Evolutionary conservation across 2,329 filamentous ascomycete genomes (phyloP).

Genomic region (Westerdykella aurantiaca): DNA sequence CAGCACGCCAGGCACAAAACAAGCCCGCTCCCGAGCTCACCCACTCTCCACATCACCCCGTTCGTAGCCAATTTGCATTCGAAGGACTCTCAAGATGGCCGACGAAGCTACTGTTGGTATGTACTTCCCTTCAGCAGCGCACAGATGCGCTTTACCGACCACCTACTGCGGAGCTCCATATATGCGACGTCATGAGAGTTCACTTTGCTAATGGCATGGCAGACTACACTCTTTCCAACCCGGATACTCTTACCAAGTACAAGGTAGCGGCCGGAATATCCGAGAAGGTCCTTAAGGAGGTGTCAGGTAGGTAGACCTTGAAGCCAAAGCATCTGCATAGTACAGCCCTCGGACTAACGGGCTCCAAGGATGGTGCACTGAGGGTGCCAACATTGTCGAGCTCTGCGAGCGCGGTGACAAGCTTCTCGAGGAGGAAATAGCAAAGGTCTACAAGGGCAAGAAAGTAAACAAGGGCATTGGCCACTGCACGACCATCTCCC

Average conservation of each 20-base stretch:
- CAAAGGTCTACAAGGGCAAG: conserved; percentile 98
- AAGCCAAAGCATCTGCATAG: too few species aligned
- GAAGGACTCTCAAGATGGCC: conserved; percentile 29
- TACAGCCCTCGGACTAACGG: conserved; percentile 17
- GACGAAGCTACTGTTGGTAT: conserved; percentile 30
- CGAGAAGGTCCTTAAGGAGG: conserved; percentile 87
- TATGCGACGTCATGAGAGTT: too few species aligned
- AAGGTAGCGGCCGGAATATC: conserved; percentile 94
- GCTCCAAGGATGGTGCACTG: conserved; percentile 58
- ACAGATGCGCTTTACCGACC: neutral
- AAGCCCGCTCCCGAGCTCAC: conserved; percentile 18
- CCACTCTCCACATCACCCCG: conserved; percentile 12
- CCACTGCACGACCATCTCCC: conserved; percentile 92
- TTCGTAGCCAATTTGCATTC: conserved; percentile 8
- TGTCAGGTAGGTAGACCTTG: conserved; percentile 49
- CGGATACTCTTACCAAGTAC: conserved; percentile 80
- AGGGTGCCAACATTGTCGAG: conserved; percentile 86
- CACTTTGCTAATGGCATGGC: conserved; percentile 4
- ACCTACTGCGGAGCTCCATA: neutral
- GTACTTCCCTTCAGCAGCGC: neutral
- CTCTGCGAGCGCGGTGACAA: conserved; percentile 95
- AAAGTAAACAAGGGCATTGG: conserved; percentile 92
- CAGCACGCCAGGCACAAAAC: conserved; percentile 16
- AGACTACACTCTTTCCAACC: conserved; percentile 90
- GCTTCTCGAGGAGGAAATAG: conserved; percentile 85